These are phyloP conservation scores for Mycena metata DNA, from an alignment of 768 basidiomycete genomes.

Conservation along the genomic window DNA sequence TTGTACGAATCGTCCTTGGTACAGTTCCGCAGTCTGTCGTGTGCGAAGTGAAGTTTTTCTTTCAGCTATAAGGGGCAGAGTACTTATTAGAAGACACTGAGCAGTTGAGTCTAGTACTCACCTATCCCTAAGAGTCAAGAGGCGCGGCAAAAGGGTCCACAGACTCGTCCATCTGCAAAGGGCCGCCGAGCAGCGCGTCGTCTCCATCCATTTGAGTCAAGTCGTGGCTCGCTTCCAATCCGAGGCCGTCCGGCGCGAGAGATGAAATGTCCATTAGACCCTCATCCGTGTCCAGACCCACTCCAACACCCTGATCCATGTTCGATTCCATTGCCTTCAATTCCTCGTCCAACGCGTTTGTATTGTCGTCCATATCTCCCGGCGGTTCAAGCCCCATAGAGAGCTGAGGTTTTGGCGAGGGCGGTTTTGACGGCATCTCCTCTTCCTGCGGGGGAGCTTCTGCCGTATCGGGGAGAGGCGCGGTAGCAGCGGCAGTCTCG, in stretches of 20 bases:
- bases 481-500: conserved; percentile 61
- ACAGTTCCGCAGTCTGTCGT: not conserved
- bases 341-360: conserved; percentile 63
- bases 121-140: not conserved
- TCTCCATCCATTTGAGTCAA: conserved; percentile 68
- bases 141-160: conserved; percentile 69
- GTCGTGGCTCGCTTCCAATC: conserved; percentile 65
- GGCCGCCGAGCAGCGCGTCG: conserved; percentile 70
- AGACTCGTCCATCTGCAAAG: conserved; percentile 67
- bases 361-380: conserved; percentile 56
- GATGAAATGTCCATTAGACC: conserved; percentile 73
- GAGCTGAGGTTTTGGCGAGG: conserved; percentile 78
- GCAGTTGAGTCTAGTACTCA: not conserved
- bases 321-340: conserved; percentile 67
- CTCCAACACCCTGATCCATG: conserved; percentile 56
- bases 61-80: no score
- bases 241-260: conserved; percentile 75
- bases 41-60: not conserved
- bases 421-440: conserved; percentile 70
- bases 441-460: conserved; percentile 54
- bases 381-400: conserved; percentile 63
- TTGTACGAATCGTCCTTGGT: not conserved
- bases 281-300: conserved; percentile 50
- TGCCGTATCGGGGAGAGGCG: conserved; percentile 46
- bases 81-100: no score